phyloP scores from a whole-genome alignment of 345 rosid species.

The Hevea brasiliensis region DNA sequence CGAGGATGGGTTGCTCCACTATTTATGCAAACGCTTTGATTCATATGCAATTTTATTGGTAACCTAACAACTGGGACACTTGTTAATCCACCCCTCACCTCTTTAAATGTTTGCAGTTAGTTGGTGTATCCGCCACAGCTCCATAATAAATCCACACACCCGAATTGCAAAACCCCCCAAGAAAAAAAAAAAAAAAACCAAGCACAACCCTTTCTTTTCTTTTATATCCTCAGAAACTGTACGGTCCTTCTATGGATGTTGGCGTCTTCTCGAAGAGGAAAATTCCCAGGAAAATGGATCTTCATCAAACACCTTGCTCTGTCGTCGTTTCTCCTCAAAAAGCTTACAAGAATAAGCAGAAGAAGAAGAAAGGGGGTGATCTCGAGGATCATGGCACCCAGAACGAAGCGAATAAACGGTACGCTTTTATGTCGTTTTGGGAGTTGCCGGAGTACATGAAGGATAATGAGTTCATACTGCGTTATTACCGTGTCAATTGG shows the following conservation, averaged over 20 bases:
- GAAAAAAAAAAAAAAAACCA: too few relatives aligned
- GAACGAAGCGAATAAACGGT: conserved; percentile 24
- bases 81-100: neutral
- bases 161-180: neutral
- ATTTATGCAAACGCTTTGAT: neutral
- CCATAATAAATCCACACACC: neutral
- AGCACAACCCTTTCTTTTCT: neutral
- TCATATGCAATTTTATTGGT: conserved; percentile 5
- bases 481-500: conserved; percentile 73
- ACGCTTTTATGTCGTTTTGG: conserved; percentile 49
- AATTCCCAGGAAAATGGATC: neutral
- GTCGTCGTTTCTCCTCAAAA: too few relatives aligned
- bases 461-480: conserved; percentile 75
- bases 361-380: neutral
- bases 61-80: conserved; percentile 14
- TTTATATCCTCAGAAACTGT: too few relatives aligned
- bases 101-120: neutral
- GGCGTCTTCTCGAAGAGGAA: neutral
- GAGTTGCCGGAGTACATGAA: conserved; percentile 89
- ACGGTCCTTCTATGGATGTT: too few relatives aligned
- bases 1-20: too few relatives aligned
- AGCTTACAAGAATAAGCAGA: neutral
- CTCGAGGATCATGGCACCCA: neutral
- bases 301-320: too few relatives aligned
- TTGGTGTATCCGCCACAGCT: neutral